Conservation (phyloP, 2,329 filamentous ascomycete species). For the Paecilomyces niveus region DNA sequence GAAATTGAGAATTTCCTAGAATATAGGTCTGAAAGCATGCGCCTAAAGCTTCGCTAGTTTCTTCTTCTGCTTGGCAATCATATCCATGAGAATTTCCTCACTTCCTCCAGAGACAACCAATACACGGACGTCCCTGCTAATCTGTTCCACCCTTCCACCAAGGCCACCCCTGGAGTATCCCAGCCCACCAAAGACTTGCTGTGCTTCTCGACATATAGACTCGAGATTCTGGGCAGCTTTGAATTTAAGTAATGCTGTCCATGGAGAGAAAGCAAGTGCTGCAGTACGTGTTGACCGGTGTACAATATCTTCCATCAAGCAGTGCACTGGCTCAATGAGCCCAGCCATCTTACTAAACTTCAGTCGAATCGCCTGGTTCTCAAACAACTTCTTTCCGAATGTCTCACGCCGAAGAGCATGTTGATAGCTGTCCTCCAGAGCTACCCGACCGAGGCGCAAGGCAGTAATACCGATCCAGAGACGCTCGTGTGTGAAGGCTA, state of each 20-base stretch:
- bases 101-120: constrained; percentile 50
- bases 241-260: constrained; percentile 47
- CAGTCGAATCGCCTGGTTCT: constrained; percentile 52
- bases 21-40: too few species aligned
- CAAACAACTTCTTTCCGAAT: constrained; percentile 52
- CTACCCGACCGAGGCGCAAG: too few species aligned
- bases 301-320: constrained; percentile 50
- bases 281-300: too few species aligned
- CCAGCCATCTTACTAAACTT: constrained; percentile 55
- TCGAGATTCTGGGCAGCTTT: constrained; percentile 48
- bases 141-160: constrained; percentile 47
- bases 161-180: constrained; percentile 46
- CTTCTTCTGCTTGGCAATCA: constrained; percentile 45
- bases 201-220: constrained; percentile 47
- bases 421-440: neutral
- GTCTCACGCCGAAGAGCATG: constrained; percentile 60
- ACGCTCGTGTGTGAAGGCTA: neutral
- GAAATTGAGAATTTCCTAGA: too few species aligned
- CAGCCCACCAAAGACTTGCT: constrained; percentile 49
- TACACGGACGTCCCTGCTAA: constrained; percentile 47
- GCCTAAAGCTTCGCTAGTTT: neutral
- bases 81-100: constrained; percentile 49
- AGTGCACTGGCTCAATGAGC: constrained; percentile 55
- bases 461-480: neutral
- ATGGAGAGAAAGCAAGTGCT: constrained; percentile 46